Evolutionary conservation across 2,329 filamentous ascomycete genomes (phyloP), one percentile per base, ranked within the genome.

Genomic region (Neophaeococcomyces aloes): DNA sequence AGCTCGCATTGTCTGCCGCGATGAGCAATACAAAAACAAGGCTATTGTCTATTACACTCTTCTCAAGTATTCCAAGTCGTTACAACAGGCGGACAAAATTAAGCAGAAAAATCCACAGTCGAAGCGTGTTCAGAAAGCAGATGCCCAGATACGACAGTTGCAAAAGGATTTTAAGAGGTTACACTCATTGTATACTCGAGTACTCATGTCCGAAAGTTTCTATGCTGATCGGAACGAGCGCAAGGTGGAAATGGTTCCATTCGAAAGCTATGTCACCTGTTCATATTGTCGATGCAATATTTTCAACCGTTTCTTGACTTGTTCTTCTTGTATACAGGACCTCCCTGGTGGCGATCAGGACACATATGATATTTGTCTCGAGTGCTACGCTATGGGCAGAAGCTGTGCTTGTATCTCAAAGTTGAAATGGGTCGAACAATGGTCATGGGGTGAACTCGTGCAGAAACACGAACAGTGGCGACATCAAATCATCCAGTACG

Each of bases 11-110:
- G 89, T 96, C 2, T 96, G 91, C 59, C 83, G 91, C 29, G 91
- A 98, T 53, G 91, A 98, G 61, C 89, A 96, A 61, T 98, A 98
- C 70, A 96, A 96, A 62, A 95, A 94, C 66, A 96, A 96, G 61
- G 86, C 88, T 4, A 95, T 96, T 46, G 73, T 95, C 34, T 94
- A 88, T 61, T 94, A 81, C 59, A 86, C 87, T 0, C 70, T 96
- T 3, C 68, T 81, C 8, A 91, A 87, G 56, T 96, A 96, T 59
- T 74, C 72, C 1, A 61, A 61, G 4, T 61, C 76, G 21, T 65
- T 82, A 49, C 67, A 69, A n/a, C 69, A 77, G 38, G 72, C 85
- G 13, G 66, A 73, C 42, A 66, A 72, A 18, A 67, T 75, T 38
- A 74, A 77, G 38, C 69, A 49, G 39, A 52, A 45, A 38, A 72